A percentile compares a stretch with the other conserved stretches of the same genome.
Conservation (phyloP, 352 stramenopile genomes). For the Globisporangium orthogonon region DNA sequence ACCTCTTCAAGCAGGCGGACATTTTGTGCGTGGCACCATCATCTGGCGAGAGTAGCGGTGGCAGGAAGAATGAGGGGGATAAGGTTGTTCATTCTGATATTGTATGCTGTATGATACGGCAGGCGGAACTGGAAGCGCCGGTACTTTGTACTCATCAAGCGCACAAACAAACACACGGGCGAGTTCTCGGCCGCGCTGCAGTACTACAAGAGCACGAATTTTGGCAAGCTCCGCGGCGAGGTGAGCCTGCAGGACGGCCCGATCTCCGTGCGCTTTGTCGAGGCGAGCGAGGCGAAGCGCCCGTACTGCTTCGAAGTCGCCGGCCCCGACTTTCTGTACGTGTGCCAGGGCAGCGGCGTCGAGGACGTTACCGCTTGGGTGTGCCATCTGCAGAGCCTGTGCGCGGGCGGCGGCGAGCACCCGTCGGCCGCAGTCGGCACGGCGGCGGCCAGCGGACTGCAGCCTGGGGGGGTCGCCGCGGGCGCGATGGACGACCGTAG, state of each 20-base stretch:
- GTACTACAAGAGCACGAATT: slow-evolving; percentile 86
- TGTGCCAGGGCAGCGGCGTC: slow-evolving; percentile 76
- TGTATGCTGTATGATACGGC: slow-evolving; percentile 7
- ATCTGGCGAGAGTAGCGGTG: neutral
- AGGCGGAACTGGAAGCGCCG: slow-evolving; percentile 85
- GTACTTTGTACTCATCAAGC: slow-evolving; percentile 84
- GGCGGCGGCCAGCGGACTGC: slow-evolving; percentile 23
- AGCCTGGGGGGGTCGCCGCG: slow-evolving; percentile 20
- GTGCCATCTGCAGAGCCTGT: slow-evolving; percentile 69
- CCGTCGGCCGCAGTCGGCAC: slow-evolving; percentile 29
- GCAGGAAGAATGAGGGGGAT: no score
- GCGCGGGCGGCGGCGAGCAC: slow-evolving; percentile 33
- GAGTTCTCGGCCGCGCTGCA: slow-evolving; percentile 72
- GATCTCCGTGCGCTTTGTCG: slow-evolving; percentile 67
- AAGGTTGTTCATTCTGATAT: no score
- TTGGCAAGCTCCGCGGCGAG: slow-evolving; percentile 70
- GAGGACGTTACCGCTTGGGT: slow-evolving; percentile 86
- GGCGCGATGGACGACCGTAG: slow-evolving; percentile 53
- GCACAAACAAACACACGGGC: slow-evolving; percentile 55
- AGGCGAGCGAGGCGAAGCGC: slow-evolving; percentile 72
- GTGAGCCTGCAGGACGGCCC: slow-evolving; percentile 67
- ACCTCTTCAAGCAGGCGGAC: slow-evolving; percentile 55
- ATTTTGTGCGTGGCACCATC: slow-evolving; percentile 30
- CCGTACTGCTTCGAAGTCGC: slow-evolving; percentile 83
- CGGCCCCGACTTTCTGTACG: slow-evolving; percentile 59